Percentiles rank a stretch among this genome's conserved stretches.
Evolutionary conservation across 768 basidiomycete species (phyloP).

Genomic region (Erythrobasidium yunnanense): DNA sequence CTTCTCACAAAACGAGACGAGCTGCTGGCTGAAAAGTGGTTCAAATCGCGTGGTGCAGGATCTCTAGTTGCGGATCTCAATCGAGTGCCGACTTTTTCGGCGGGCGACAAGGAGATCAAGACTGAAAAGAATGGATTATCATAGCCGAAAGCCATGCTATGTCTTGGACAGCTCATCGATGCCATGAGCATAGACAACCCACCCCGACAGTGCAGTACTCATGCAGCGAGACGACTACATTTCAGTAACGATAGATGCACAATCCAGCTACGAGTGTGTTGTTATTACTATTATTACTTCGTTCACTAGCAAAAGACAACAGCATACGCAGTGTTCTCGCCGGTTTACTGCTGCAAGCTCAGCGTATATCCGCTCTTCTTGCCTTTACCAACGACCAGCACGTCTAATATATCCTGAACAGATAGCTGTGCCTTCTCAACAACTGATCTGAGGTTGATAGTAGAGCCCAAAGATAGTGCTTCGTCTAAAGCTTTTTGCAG

Average conservation of each 20-base stretch:
- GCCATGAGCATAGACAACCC: too few species aligned
- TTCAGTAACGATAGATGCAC: too few species aligned
- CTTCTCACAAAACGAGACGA: slow-evolving; percentile 3
- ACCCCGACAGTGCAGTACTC: too few species aligned
- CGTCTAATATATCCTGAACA: not conserved
- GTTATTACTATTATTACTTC: too few species aligned
- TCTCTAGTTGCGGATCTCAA: slow-evolving; percentile 18
- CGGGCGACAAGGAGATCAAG: not conserved
- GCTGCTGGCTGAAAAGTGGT: slow-evolving; percentile 20
- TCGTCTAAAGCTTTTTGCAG: not conserved
- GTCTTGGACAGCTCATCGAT: too few species aligned
- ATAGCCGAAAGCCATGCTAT: not conserved
- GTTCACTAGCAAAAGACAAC: too few species aligned
- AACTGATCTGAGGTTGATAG: not conserved
- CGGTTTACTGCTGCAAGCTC: not conserved
- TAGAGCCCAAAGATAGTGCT: not conserved
- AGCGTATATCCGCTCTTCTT: slow-evolving; percentile 12
- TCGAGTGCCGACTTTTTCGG: not conserved
- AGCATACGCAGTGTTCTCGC: not conserved
- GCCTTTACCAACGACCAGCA: not conserved
- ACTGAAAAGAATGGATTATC: not conserved
- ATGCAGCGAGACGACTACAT: too few species aligned
- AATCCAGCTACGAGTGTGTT: too few species aligned
- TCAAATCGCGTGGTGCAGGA: not conserved
- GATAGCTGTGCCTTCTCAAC: not conserved